These are phyloP conservation scores for Metarhizium rileyi DNA, from an alignment of 2,329 filamentous ascomycete genomes.

Conservation along the genomic window DNA sequence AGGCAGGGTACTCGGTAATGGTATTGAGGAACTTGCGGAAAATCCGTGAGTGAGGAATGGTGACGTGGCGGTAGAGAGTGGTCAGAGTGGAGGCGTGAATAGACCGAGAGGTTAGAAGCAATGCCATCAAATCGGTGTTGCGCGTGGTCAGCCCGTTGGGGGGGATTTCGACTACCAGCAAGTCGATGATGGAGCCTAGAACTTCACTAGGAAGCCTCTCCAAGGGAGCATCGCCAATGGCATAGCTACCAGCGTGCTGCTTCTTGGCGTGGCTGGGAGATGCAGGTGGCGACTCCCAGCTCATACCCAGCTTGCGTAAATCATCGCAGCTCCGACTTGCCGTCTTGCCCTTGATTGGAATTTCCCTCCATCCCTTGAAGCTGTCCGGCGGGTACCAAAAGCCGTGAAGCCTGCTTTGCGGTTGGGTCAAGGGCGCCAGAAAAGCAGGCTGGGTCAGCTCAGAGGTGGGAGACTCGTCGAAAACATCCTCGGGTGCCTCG, in stretches of 20 bases:
- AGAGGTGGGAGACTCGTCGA: slow-evolving; percentile 35
- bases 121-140: slow-evolving; percentile 68
- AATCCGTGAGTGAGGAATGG: slow-evolving; percentile 72
- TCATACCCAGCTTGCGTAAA: slow-evolving; percentile 43
- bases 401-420: slow-evolving; percentile 46
- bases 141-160: slow-evolving; percentile 64
- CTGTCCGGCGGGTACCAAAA: slow-evolving; percentile 48
- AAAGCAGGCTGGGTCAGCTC: slow-evolving; percentile 37
- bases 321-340: slow-evolving; percentile 54
- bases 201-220: slow-evolving; percentile 63
- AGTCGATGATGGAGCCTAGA: slow-evolving; percentile 62
- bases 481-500: slow-evolving; percentile 38
- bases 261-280: slow-evolving; percentile 23
- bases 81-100: slow-evolving; percentile 64
- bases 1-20: slow-evolving; percentile 52
- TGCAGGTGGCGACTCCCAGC: slow-evolving; percentile 38
- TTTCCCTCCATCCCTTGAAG: slow-evolving; percentile 55
- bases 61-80: slow-evolving; percentile 70
- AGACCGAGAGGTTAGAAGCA: slow-evolving; percentile 65
- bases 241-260: slow-evolving; percentile 17
- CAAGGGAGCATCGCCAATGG: slow-evolving; percentile 44
- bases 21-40: slow-evolving; percentile 73
- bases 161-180: slow-evolving; percentile 62
- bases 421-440: slow-evolving; percentile 43
- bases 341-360: slow-evolving; percentile 46